phyloP scores from a whole-genome alignment of 495 filamentous ascomycete genomes.

The Daldinia bambusicola region DNA sequence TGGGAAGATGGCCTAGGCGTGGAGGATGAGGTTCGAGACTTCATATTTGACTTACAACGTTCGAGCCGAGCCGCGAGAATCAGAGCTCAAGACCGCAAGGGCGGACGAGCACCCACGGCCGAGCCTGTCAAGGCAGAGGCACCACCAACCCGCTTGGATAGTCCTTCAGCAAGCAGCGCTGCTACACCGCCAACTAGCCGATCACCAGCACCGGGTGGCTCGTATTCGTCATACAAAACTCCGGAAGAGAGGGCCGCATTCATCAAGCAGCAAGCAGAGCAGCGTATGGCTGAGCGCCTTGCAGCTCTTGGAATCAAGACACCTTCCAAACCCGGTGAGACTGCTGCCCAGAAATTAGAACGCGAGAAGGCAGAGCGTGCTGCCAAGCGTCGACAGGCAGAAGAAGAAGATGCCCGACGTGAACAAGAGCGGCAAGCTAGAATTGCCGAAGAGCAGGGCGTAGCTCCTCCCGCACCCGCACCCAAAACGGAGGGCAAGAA shows the following conservation, averaged over 20 bases:
- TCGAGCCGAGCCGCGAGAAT: slow-evolving; percentile 79
- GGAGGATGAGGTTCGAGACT: slow-evolving; percentile 94
- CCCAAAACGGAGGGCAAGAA: slow-evolving; percentile 73
- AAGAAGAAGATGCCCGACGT: slow-evolving; percentile 93
- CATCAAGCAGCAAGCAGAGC: slow-evolving; percentile 96
- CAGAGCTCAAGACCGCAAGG: slow-evolving; percentile 72
- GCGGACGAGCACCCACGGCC: slow-evolving; percentile 55
- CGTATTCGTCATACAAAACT: slow-evolving; percentile 85
- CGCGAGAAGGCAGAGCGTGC: slow-evolving; percentile 88
- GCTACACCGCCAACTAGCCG: slow-evolving; percentile 55
- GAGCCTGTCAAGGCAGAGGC: slow-evolving; percentile 59
- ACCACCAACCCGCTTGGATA: slow-evolving; percentile 52
- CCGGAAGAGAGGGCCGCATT: slow-evolving; percentile 94
- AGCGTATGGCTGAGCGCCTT: slow-evolving; percentile 96
- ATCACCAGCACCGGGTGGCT: slow-evolving; percentile 54
- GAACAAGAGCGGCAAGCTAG: slow-evolving; percentile 88
- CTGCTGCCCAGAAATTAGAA: slow-evolving; percentile 82
- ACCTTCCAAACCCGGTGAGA: slow-evolving; percentile 76
- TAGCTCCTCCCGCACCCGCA: slow-evolving; percentile 61
- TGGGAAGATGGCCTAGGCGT: slow-evolving; percentile 98
- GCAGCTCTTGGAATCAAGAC: slow-evolving; percentile 92
- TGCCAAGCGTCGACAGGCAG: slow-evolving; percentile 84
- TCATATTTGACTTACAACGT: slow-evolving; percentile 95
- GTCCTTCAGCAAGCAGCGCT: slow-evolving; percentile 55
- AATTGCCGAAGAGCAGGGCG: slow-evolving; percentile 82